Evolutionary conservation across 2,329 filamentous ascomycete species (phyloP), one percentile per base, ranked within the genome.

Genomic region (Cercospora nicotianae): DNA sequence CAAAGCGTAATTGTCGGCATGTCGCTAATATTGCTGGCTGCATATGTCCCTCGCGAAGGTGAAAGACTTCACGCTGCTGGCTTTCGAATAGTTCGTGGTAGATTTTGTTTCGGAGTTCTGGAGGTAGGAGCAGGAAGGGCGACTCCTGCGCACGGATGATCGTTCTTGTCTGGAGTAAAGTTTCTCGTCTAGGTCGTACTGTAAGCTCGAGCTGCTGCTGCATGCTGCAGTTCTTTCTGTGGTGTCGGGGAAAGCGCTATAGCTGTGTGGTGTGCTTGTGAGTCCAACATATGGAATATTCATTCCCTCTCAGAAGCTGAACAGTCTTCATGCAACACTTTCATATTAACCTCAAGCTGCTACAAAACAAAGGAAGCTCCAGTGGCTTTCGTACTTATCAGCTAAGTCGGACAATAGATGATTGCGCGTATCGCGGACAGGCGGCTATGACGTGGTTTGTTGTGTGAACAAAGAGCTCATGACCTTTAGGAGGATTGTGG

Each of bases 21-120:
- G 59, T 53, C 13, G 28, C 26, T 2, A 72, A 63, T 20, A 72
- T 45, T 13, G 69, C 42, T 18, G 67, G 70, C 23, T 60, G 36
- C 64, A 70, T 67, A n/a, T 45, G 48, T 39, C 39, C 53, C 53
- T 68, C 63, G n/a, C 13, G 39, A 7, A 72, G 36, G 16, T 66
- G 51, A 31, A 69, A 72, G 12, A 63, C n/a, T 31, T 63, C 48
- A 9, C 55, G 28, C 23, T 13, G 28, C 5, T n/a, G 48, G 23
- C 23, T 30, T 16, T 30, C 18, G 31, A 55, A 69, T 23, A 67
- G 18, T 12, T 67, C 62, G 60, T 67, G 60, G 16, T 67, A 70
- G 18, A 72, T 70, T 18, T 67, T 60, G 31, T 72, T 72, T 30
- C 70, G 62, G 2, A 70, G 48, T 45, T 70, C 70, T 5, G 68